These are phyloP conservation scores for Penicillium crystallinum DNA, from an alignment of 495 filamentous ascomycete species.

Conservation along the genomic window DNA sequence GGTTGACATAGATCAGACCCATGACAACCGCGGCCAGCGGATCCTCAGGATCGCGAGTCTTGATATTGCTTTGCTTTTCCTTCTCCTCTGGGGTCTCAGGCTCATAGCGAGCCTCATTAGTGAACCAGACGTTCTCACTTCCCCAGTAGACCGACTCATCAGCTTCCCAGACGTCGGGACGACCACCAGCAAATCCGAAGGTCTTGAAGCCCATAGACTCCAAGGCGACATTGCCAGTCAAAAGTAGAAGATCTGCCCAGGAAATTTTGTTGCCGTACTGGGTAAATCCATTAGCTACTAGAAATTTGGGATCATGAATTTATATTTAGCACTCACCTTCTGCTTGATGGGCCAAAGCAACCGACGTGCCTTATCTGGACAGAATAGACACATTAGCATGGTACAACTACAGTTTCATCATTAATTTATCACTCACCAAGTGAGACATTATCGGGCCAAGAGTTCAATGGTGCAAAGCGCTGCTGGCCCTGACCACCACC, in stretches of 20 bases:
- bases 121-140: slow-evolving; percentile 61
- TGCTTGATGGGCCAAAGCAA: slow-evolving; percentile 76
- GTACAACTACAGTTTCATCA: no score
- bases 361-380: slow-evolving; percentile 61
- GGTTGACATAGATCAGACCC: slow-evolving; percentile 75
- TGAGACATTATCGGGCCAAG: slow-evolving; percentile 72
- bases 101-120: slow-evolving; percentile 59
- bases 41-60: slow-evolving; percentile 55
- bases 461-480: slow-evolving; percentile 72
- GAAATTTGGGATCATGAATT: not conserved
- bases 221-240: slow-evolving; percentile 68
- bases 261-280: slow-evolving; percentile 71
- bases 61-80: slow-evolving; percentile 46
- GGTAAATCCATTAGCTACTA: not conserved
- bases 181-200: slow-evolving; percentile 66
- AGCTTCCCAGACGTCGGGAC: slow-evolving; percentile 63
- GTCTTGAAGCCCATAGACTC: slow-evolving; percentile 72
- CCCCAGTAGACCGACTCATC: slow-evolving; percentile 74
- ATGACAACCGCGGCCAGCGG: slow-evolving; percentile 63
- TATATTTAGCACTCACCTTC: slow-evolving; percentile 31
- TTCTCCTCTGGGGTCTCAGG: slow-evolving; percentile 45
- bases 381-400: not conserved
- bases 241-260: slow-evolving; percentile 64
- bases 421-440: slow-evolving; percentile 31
- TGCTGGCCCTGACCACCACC: slow-evolving; percentile 68